These are phyloP conservation scores for Vanderwaltozyma polyspora DNA, from an alignment of 805 yeast species.

Conservation along the genomic window DNA sequence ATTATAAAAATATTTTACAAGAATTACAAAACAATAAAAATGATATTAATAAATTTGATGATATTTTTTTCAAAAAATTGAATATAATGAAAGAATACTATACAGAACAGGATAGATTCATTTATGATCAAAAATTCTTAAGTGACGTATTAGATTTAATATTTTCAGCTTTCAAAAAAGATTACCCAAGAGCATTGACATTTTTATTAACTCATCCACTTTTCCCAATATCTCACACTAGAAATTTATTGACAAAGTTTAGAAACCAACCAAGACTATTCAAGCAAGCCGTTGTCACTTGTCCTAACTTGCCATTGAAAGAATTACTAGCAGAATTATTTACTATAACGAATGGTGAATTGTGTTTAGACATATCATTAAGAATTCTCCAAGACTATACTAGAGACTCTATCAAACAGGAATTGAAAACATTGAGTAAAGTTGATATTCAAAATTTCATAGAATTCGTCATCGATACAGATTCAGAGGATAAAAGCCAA, in stretches of 20 bases:
- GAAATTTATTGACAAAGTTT: slow-evolving; percentile 43
- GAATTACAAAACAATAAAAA: slow-evolving; percentile 15
- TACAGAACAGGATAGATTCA: slow-evolving; percentile 52
- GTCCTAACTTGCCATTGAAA: slow-evolving; percentile 52
- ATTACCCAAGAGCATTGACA: slow-evolving; percentile 48
- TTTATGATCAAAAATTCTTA: slow-evolving; percentile 46
- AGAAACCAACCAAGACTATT: slow-evolving; percentile 50
- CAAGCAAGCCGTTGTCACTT: slow-evolving; percentile 74
- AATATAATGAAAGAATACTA: slow-evolving; percentile 38
- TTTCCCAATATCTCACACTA: slow-evolving; percentile 53
- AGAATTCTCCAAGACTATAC: slow-evolving; percentile 61
- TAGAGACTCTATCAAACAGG: slow-evolving; percentile 43
- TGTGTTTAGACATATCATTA: slow-evolving; percentile 54
- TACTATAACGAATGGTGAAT: slow-evolving; percentile 44
- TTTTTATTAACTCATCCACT: slow-evolving; percentile 81
- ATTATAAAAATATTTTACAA: slow-evolving; percentile 18
- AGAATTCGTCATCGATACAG: slow-evolving; percentile 22
- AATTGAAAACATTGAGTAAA: slow-evolving; percentile 25
- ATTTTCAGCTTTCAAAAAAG: slow-evolving; percentile 23
- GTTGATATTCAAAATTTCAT: slow-evolving; percentile 25
- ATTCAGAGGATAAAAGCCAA: slow-evolving; percentile 11
- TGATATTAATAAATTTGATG: slow-evolving; percentile 23
- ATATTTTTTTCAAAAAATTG: slow-evolving; percentile 22
- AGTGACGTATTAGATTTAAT: slow-evolving; percentile 34
- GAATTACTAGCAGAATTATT: slow-evolving; percentile 57